These are phyloP conservation scores for Globisporangium recalcitrans DNA, from an alignment of 352 stramenopile genomes.

Conservation along the genomic window DNA sequence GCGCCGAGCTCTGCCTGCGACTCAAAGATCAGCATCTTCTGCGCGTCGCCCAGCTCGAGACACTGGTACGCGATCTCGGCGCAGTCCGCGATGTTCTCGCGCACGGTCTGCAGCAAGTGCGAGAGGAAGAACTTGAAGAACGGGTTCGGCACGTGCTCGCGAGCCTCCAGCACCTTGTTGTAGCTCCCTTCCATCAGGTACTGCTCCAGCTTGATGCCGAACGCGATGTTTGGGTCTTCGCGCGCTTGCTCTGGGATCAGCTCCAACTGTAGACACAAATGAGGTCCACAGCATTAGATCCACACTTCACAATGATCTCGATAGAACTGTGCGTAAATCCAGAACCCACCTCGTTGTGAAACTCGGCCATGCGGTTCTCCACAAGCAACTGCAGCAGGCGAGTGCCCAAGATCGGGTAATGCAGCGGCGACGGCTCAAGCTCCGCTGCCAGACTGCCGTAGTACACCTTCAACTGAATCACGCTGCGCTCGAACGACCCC, in stretches of 20 bases:
- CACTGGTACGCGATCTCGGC: constrained; percentile 92
- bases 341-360: constrained; percentile 81
- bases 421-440: constrained; percentile 62
- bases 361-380: constrained; percentile 91
- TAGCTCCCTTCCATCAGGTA: constrained; percentile 92
- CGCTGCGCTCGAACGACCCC: constrained; percentile 80
- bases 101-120: constrained; percentile 91
- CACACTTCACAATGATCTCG: not conserved
- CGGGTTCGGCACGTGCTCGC: constrained; percentile 85
- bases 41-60: constrained; percentile 80
- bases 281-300: not conserved
- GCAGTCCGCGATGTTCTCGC: constrained; percentile 95
- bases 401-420: constrained; percentile 85
- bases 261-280: constrained; percentile 49
- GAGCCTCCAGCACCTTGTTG: constrained; percentile 90
- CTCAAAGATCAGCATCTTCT: constrained; percentile 93
- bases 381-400: constrained; percentile 88
- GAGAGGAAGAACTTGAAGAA: constrained; percentile 94
- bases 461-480: constrained; percentile 88
- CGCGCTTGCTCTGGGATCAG: constrained; percentile 80
- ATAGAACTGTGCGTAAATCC: not conserved
- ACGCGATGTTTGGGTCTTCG: constrained; percentile 81
- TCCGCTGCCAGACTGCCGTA: constrained; percentile 46
- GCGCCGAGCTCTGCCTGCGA: constrained; percentile 66
- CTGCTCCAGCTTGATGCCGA: constrained; percentile 88